Percentiles rank a stretch among this genome's conserved stretches.
These are phyloP conservation scores for Sapria himalayana DNA, from an alignment of 345 rosid species.

Conservation along the genomic window DNA sequence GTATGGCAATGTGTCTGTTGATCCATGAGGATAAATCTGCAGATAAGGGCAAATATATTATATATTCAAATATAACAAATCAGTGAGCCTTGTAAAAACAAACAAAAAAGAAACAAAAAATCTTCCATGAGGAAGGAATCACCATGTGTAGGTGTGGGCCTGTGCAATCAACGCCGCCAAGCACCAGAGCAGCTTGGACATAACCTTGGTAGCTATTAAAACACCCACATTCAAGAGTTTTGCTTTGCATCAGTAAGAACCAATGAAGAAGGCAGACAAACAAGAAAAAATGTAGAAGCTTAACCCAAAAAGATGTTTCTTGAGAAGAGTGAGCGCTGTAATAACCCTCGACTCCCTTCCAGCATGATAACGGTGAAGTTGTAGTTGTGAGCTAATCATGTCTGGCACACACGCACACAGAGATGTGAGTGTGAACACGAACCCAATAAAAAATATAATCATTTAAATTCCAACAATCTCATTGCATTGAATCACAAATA, in stretches of 20 bases:
- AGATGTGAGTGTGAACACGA: too few relatives aligned
- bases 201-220: slow-evolving; percentile 75
- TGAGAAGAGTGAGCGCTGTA: slow-evolving; percentile 66
- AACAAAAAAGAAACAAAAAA: neutral
- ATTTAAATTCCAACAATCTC: too few relatives aligned
- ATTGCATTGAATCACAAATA: too few relatives aligned
- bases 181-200: slow-evolving; percentile 66
- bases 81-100: slow-evolving; percentile 7
- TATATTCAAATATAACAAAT: too few relatives aligned
- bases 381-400: slow-evolving; percentile 76
- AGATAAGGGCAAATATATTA: too few relatives aligned
- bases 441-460: too few relatives aligned
- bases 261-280: too few relatives aligned
- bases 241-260: too few relatives aligned
- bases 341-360: slow-evolving; percentile 67
- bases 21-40: slow-evolving; percentile 79
- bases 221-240: too few relatives aligned
- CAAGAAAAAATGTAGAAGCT: slow-evolving; percentile 4
- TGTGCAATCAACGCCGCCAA: slow-evolving; percentile 70
- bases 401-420: slow-evolving; percentile 18
- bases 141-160: slow-evolving; percentile 81
- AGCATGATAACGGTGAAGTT: slow-evolving; percentile 58
- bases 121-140: slow-evolving; percentile 9
- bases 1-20: slow-evolving; percentile 66
- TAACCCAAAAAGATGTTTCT: slow-evolving; percentile 59